Conservation (phyloP, 192 early-diverging fungal genomes). For the Mortierella claussenii region DNA sequence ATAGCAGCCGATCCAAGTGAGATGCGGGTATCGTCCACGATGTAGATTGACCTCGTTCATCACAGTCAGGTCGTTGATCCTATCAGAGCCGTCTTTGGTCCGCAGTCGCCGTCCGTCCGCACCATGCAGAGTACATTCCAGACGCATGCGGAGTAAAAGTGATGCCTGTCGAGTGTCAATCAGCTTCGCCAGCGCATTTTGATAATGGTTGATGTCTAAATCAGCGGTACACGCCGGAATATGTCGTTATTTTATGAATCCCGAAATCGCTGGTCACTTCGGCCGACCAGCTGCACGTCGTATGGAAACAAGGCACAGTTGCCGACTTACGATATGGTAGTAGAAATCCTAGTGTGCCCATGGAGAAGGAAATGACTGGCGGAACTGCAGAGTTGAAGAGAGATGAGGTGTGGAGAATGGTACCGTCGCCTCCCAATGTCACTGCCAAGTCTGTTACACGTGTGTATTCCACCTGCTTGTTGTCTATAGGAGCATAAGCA, state of each 20-base stretch:
- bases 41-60: constrained; percentile 93
- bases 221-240: too few species aligned
- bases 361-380: constrained; percentile 92
- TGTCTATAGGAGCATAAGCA: constrained; percentile 9
- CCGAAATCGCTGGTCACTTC: too few species aligned
- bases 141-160: constrained; percentile 82
- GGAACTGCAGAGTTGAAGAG: constrained; percentile 81
- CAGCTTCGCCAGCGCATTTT: constrained; percentile 66
- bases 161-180: constrained; percentile 70
- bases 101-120: constrained; percentile 62
- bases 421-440: constrained; percentile 95
- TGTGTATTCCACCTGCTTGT: constrained; percentile 66
- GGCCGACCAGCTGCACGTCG: too few species aligned
- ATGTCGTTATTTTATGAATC: too few species aligned
- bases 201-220: constrained; percentile 76
- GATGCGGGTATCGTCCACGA: constrained; percentile 84
- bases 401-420: constrained; percentile 87
- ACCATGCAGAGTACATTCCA: constrained; percentile 72
- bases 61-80: constrained; percentile 64
- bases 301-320: too few species aligned
- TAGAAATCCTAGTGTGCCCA: constrained; percentile 94
- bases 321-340: constrained; percentile 84
- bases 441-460: constrained; percentile 84
- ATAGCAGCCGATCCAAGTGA: constrained; percentile 83
- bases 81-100: constrained; percentile 58